Percentiles rank a stretch among this genome's conserved stretches.
Conservation (phyloP, 495 filamentous ascomycete genomes). For the Penicillium flavigenum region DNA sequence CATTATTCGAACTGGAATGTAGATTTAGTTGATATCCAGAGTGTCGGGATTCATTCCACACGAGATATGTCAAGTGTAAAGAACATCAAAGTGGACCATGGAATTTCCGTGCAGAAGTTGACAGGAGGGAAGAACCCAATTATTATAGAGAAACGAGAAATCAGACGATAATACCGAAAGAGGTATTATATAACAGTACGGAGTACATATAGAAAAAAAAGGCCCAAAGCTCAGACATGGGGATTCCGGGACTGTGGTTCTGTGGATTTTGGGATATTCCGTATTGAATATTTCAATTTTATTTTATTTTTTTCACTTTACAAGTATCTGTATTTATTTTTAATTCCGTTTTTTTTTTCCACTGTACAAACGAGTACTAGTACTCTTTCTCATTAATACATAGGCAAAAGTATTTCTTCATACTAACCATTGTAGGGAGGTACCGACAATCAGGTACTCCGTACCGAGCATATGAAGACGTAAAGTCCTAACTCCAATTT, state of each 20-base stretch:
- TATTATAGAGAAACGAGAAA: not conserved
- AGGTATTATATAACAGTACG: not conserved
- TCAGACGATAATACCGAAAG: not conserved
- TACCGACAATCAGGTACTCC: constrained; percentile 1
- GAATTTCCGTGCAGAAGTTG: constrained; percentile 2
- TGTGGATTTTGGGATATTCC: not conserved
- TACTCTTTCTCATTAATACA: not conserved
- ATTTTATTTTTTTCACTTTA: not conserved
- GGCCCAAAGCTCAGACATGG: constrained; percentile 4
- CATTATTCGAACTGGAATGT: constrained; percentile 32
- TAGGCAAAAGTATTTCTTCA: not conserved
- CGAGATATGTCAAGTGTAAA: not conserved
- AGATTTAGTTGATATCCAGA: constrained; percentile 12
- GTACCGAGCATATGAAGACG: not conserved
- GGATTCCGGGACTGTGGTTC: constrained; percentile 5
- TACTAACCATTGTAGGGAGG: not conserved
- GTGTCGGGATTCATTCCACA: constrained; percentile 18
- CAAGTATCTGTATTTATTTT: no score
- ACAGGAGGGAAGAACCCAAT: not conserved
- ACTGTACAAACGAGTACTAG: no score
- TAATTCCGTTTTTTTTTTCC: no score
- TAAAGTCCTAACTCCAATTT: not conserved
- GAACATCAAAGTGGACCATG: not conserved
- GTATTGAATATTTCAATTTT: not conserved
- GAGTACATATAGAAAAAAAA: not conserved